Conservation (phyloP, 2,329 filamentous ascomycete genomes). For the Xylariaceae sp. region DNA sequence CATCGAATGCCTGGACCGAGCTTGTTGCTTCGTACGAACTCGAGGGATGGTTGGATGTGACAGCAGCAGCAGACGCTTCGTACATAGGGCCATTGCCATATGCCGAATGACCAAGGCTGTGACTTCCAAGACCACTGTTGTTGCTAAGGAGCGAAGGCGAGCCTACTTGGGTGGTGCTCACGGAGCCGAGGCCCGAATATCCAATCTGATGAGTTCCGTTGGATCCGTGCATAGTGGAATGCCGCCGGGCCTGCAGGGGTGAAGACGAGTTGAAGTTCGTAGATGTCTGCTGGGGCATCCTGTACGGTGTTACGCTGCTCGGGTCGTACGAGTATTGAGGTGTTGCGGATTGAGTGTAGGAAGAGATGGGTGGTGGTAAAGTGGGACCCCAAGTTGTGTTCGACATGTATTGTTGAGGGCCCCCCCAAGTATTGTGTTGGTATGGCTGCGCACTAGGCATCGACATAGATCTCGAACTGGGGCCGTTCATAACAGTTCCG, state of each 20-base stretch:
- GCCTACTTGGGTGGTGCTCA: slow-evolving; percentile 12
- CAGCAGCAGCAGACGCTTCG: slow-evolving; percentile 10
- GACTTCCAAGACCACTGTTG: slow-evolving; percentile 7
- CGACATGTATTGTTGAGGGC: neutral
- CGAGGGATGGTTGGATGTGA: slow-evolving; percentile 4
- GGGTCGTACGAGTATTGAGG: slow-evolving; percentile 7
- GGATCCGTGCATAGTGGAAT: slow-evolving; percentile 18
- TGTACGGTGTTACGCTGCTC: slow-evolving; percentile 6
- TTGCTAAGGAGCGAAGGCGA: slow-evolving; percentile 14
- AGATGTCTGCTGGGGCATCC: slow-evolving; percentile 4
- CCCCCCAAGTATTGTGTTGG: slow-evolving; percentile 1
- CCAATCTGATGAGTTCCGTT: slow-evolving; percentile 13
- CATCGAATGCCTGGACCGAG: slow-evolving; percentile 4
- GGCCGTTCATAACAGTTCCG: slow-evolving; percentile 1
- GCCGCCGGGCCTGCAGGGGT: slow-evolving; percentile 10
- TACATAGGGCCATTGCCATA: slow-evolving; percentile 22
- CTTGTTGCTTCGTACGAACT: slow-evolving; percentile 4
- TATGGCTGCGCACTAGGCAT: slow-evolving; percentile 22
- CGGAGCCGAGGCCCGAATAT: slow-evolving; percentile 11
- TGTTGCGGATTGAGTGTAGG: slow-evolving; percentile 4
- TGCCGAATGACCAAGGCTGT: slow-evolving; percentile 11
- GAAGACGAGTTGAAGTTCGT: neutral
- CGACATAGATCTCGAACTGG: slow-evolving; percentile 22
- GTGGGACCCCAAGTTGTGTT: slow-evolving; percentile 12
- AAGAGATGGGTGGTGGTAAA: slow-evolving; percentile 13